A percentile compares a stretch with the other conserved stretches of the same genome.
Evolutionary conservation across 257 asterid species (phyloP).

Genomic region (Solanum chilense): DNA sequence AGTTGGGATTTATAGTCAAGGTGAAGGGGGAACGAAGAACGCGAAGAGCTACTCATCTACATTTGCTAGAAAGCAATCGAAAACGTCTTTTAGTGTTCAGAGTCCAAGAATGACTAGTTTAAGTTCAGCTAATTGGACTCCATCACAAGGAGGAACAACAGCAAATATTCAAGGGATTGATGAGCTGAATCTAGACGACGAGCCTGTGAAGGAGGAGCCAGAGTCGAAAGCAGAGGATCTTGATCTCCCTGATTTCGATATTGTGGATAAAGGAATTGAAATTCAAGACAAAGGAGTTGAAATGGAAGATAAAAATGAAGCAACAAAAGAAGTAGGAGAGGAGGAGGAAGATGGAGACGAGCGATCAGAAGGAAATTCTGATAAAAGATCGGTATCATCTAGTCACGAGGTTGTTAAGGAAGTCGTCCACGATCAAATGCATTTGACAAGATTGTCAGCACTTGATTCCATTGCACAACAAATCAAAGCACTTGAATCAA

Average conservation of each 20-base stretch:
- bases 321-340: constrained; percentile 12
- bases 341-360: constrained; percentile 28
- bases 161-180: constrained; percentile 50
- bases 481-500: constrained; percentile 79
- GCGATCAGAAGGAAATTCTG: constrained; percentile 40
- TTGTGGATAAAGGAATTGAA: constrained; percentile 87
- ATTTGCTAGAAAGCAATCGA: constrained; percentile 59
- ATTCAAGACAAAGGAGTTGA: constrained; percentile 78
- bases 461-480: constrained; percentile 83
- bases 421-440: constrained; percentile 58
- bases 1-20: constrained; percentile 51
- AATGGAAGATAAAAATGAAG: constrained; percentile 25
- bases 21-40: constrained; percentile 38
- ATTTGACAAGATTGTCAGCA: constrained; percentile 43
- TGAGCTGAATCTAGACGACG: constrained; percentile 69
- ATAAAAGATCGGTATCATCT: constrained; percentile 39
- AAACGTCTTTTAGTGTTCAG: constrained; percentile 67
- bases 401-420: constrained; percentile 73
- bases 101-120: constrained; percentile 50
- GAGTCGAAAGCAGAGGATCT: constrained; percentile 34
- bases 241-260: constrained; percentile 74
- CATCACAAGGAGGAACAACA: constrained; percentile 36
- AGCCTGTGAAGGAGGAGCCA: constrained; percentile 1
- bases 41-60: constrained; percentile 18
- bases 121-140: constrained; percentile 47